Evolutionary conservation across 148 eudicot species (phyloP), one percentile per base, ranked within the genome.

Genomic region (Camellia japonica): DNA sequence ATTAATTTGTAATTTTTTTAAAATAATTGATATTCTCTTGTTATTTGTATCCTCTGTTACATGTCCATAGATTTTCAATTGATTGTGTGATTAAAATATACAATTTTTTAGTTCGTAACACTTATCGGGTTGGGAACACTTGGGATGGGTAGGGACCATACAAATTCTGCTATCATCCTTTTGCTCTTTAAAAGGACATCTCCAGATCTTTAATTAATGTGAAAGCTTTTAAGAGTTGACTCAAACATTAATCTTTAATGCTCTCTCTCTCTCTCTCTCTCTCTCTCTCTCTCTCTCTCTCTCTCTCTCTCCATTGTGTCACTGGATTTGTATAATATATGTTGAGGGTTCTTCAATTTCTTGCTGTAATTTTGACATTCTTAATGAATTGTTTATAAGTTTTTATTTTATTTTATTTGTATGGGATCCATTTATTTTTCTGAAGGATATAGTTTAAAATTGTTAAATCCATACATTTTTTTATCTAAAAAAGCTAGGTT

Each of bases 331-430:
- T 9, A 56, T 9, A 13, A 2, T 56, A 13, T 9, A 56, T 9
- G 16, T 9, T 56, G 60, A 56, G 60, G 60, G 60, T 56, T 6
- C 60, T 56, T 56, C 13, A 56, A 56, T 56, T 30, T 56, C 72
- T 68, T 44, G 54, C 52, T 43, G 52, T 43, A 49, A 42, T 68
- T 68, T 43, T 56, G 72, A 68, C 72, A 68, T 68, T 68, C 72
- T 44, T 43, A 43, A 69, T 16, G 73, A 44, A 15, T 69, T 69
- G 73, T 69, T 69, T 44, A 15, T 43, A 69, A n/a, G 20, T 10
- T 56, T 56, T 3, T 30, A 30, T 30, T 30, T 30, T 30, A 1
- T 30, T 56, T 56, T 56, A 56, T 14, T 10, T 68, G 60, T 56
- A 56, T 56, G 60, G 3, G 3, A 56, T 49, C 52, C 52, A 5